Evolutionary conservation across 2,329 filamentous ascomycete species (phyloP), one percentile per base, ranked within the genome.

Genomic region (Pezicula rhizophila): DNA sequence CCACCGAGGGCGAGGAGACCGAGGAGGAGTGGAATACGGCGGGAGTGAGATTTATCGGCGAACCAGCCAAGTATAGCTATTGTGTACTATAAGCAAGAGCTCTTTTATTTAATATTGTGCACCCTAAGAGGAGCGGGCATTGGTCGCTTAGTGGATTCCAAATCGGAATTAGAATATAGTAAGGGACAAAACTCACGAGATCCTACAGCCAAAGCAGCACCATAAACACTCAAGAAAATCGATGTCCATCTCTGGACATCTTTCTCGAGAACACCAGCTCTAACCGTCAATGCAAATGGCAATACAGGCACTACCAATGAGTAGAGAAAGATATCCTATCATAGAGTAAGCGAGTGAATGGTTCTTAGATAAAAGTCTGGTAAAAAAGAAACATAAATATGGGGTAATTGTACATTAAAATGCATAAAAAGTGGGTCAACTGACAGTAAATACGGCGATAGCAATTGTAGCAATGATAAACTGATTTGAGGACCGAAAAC

Each of bases 181-280:
- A 6, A 11, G 6, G 23, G 25, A 10, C 35, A 8, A 4, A 48
- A 42, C 51, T 46, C 35, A 42, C 56, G 55, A 46, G 69, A 72
- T 28, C 76, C 77, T 3, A 79, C 68, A 17, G 88, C 73, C 5
- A 89, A 67, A 2, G 84, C 78, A 3, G 77, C 82, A 39, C 84
- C 85, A 62, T 89, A 89, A 15, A 85, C 76, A 25, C 84, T 82
- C 5, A 90, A 69, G 4, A 90, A 74, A n/a, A 89, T 77, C 0
- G 85, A 85, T 2, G 82, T 79, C 85, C 85, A 89, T 61, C 72
- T 73, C 66, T 89, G 85, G 1, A 85, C 76, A 62, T 64, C 58
- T 45, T 71, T 64, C 26, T 72, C 62, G 0, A 69, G 59, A 4
- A 85, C 66, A 18, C 77, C 74, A 17, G 75, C 76, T 59, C 77